Base-by-base conservation (phyloP, 208 protist genomes). In the Crithidia mellificae region DNA sequence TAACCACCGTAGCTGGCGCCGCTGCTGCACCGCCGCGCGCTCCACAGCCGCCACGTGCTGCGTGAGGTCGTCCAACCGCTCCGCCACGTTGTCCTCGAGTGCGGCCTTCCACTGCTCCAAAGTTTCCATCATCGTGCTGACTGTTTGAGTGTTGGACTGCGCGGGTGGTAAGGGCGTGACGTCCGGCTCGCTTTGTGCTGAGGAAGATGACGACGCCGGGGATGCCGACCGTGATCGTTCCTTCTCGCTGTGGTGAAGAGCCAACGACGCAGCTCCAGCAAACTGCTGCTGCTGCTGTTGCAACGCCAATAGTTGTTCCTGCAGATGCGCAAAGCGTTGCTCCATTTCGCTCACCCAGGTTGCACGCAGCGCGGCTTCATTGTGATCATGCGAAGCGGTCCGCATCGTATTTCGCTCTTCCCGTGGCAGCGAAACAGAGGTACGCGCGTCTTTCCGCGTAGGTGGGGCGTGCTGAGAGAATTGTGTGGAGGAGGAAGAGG, bases 1-100 rank as follows among this genome's bases (percentile, higher is more conserved):
- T 51, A 68, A 44, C 51, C 68, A 64, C 5, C 47, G 66, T 22
- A 64, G 36, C 7, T 38, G 47, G 19, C 49, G 68, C 24, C 53
- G 38, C 3, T 61, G 51, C 41, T 49, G 24, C 17, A 27, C n/a
- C 17, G 43, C 15, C 2, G 24, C 5, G 4, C 24, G 15, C 0
- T 74, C 68, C 8, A 61, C n/a, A 6, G 39, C n/a, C 24, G 6
- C 12, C 27, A 67, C 27, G 6, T 47, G 68, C 19, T 44, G 58
- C n/a, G 52, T n/a, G 6, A 67, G 43, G 14, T 59, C 14, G n/a
- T 58, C 41, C 9, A 67, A 6, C 2, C 41, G 68, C 6, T 50
- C 39, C 8, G 24, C 59, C 20, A 62, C 0, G 20, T 22, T 19
- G 14, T 61, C 68, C 38, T 74, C 58, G 4, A 64, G 27, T 36